phyloP scores from a whole-genome alignment of 495 filamentous ascomycete genomes.

The Lindgomyces ingoldianus region DNA sequence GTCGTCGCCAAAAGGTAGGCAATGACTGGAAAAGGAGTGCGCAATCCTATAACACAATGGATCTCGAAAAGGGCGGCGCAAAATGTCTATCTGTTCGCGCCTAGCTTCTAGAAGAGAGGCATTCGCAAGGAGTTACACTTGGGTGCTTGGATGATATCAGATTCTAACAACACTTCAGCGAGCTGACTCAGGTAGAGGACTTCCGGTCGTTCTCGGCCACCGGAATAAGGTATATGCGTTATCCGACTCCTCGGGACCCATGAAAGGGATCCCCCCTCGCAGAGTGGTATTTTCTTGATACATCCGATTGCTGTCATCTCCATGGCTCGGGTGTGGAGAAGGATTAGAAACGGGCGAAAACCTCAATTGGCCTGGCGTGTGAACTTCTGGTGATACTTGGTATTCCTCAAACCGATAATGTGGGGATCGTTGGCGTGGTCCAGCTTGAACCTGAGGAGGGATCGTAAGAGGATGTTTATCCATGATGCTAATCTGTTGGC shows the following conservation, averaged over 20 bases:
- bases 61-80: too few relatives aligned
- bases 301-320: background rate
- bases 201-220: slow-evolving; percentile 4
- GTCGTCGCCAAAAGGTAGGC: too few relatives aligned
- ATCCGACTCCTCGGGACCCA: background rate
- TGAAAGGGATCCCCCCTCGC: background rate
- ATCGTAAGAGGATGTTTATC: background rate
- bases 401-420: slow-evolving; percentile 18
- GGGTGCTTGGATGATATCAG: too few relatives aligned
- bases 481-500: background rate
- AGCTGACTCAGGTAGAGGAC: background rate
- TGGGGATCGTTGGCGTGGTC: background rate
- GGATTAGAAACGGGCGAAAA: slow-evolving; percentile 1
- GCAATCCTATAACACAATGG: too few relatives aligned
- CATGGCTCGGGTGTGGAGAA: too few relatives aligned
- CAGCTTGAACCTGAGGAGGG: background rate
- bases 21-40: too few relatives aligned
- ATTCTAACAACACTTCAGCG: slow-evolving; percentile 3
- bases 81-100: too few relatives aligned
- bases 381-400: background rate
- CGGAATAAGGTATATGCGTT: slow-evolving; percentile 17
- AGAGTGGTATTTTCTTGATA: background rate
- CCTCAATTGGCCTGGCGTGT: background rate
- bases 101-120: too few relatives aligned
- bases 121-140: too few relatives aligned